These are phyloP conservation scores for Keqinozyma sinolaborantium DNA, from an alignment of 1,139 yeast genomes.

Conservation along the genomic window DNA sequence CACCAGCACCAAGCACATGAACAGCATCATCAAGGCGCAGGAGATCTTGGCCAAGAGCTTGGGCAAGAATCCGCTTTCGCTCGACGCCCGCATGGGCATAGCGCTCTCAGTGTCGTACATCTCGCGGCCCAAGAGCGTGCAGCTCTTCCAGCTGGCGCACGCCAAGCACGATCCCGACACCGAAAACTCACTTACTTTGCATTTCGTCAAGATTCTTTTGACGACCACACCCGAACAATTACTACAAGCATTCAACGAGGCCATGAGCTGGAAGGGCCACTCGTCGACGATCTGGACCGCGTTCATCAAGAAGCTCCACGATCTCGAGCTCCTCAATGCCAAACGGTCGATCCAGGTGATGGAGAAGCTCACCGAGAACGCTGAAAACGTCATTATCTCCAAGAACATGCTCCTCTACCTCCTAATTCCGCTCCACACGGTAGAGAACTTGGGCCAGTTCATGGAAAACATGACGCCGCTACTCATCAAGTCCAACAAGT, in stretches of 20 bases:
- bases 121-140: constrained; percentile 22
- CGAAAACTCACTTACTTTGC: constrained; percentile 19
- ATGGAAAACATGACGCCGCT: constrained; percentile 4
- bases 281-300: constrained; percentile 34
- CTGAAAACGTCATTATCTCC: constrained; percentile 21
- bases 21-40: constrained; percentile 23
- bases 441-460: constrained; percentile 18
- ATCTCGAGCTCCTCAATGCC: constrained; percentile 31
- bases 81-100: constrained; percentile 39
- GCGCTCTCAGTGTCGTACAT: constrained; percentile 25
- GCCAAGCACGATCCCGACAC: constrained; percentile 14
- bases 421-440: constrained; percentile 21
- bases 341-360: constrained; percentile 25
- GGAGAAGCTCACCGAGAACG: constrained; percentile 19
- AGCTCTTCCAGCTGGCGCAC: constrained; percentile 27
- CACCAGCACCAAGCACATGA: constrained; percentile 2
- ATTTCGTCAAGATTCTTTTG: constrained; percentile 23
- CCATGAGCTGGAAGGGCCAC: constrained; percentile 18
- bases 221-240: constrained; percentile 32
- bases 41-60: constrained; percentile 24
- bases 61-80: constrained; percentile 15
- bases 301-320: constrained; percentile 29
- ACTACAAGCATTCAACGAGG: constrained; percentile 26
- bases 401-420: constrained; percentile 28
- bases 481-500: constrained; percentile 3